Percentiles rank a stretch among this genome's conserved stretches.
phyloP scores from a whole-genome alignment of 495 filamentous ascomycete genomes.

The Neurospora pannonica region DNA sequence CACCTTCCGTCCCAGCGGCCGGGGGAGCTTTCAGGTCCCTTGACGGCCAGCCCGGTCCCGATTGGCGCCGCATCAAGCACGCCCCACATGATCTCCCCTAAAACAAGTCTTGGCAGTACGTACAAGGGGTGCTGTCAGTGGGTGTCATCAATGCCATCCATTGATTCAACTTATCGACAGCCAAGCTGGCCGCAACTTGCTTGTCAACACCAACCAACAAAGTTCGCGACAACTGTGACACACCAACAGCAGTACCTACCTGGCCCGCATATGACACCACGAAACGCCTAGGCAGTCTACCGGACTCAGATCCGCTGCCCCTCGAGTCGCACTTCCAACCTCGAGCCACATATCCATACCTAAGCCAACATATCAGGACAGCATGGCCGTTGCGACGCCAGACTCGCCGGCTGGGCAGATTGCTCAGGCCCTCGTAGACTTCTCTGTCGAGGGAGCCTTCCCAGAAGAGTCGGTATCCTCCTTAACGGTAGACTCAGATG shows the following conservation, averaged over 20 bases:
- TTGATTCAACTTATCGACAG: neutral
- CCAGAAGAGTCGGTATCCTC: conserved; percentile 66
- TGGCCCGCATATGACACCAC: neutral
- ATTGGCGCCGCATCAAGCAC: neutral
- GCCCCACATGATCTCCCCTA: neutral
- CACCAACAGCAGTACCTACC: neutral
- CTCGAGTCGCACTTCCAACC: neutral
- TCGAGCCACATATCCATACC: neutral
- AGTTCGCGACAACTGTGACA: neutral
- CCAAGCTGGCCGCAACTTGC: neutral
- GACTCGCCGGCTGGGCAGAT: conserved; percentile 24
- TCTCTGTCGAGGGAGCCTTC: conserved; percentile 60
- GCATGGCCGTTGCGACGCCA: conserved; percentile 10
- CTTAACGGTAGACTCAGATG: conserved; percentile 46
- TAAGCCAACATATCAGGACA: neutral
- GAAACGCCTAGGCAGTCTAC: neutral
- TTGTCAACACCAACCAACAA: neutral
- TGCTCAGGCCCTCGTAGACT: conserved; percentile 60
- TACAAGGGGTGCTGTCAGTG: neutral
- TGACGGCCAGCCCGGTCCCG: neutral
- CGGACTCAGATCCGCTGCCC: neutral
- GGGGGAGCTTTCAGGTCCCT: neutral
- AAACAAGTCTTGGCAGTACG: neutral
- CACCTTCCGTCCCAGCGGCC: neutral
- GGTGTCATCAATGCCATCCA: neutral